Evolutionary conservation across 805 yeast genomes (phyloP), one percentile per base, ranked within the genome.

Genomic region (Pichia exigua): DNA sequence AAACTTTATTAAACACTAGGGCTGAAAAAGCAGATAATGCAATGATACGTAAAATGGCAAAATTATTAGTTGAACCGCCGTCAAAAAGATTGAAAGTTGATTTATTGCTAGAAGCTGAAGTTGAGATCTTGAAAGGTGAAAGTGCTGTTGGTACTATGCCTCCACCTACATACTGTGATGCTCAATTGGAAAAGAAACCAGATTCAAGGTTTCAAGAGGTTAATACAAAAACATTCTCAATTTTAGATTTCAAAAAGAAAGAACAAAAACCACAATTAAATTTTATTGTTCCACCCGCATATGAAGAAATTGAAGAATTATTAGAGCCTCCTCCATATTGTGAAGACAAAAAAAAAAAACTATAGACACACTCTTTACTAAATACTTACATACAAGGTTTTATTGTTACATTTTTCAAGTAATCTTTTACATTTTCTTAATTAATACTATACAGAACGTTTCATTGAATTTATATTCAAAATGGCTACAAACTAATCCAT

Each of bases 401-500:
- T 39, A 11, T 39, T 39, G 20, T 15, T 39, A 8, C 10, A 21
- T 11, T 21, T 39, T 39, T 20, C 10, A 20, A 11, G 8, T 39
- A 10, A 6, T 35, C 10, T 35, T 35, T 35, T n/a, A 35, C 35
- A 13, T 30, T 13, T 30, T 35, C n/a, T 35, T 35, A 7, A 17
- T 35, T n/a, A 35, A 5, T 35, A 35, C 17, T 35, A n/a, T 35
- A 35, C 39, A 35, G 4, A 35, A 35, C 22, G 5, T 18, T 26
- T 26, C 27, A 15, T 30, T 12, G 12, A 9, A 10, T 6, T 27
- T 27, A 27, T 15, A 26, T 2, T 6, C 12, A 22, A 28, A 17
- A 13, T 43, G 21, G 15, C 50, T 55, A 62, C 46, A 59, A 51
- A 50, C 55, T 60, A 35, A 63, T 57, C 68, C 70, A 66, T 8